phyloP scores from a whole-genome alignment of 1,284 basidiomycete species.

The Cryptococcus sp. region DNA sequence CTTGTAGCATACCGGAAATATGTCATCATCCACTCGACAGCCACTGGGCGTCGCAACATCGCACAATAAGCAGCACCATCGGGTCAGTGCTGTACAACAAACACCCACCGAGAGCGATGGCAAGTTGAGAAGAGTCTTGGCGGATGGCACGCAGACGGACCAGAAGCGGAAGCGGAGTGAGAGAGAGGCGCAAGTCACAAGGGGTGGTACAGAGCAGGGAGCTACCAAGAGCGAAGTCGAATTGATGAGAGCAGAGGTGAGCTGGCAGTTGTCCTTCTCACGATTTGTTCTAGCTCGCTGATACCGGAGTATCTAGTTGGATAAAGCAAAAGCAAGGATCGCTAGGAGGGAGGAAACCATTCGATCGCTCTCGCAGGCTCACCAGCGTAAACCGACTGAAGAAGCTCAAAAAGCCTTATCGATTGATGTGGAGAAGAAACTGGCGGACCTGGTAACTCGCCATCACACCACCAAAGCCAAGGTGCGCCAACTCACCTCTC shows the following conservation, averaged over 20 bases:
- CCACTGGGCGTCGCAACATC: conserved; percentile 3
- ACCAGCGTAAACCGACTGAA: not conserved
- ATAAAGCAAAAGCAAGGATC: conserved; percentile 21
- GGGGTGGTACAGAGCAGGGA: conserved; percentile 12
- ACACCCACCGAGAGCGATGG: not conserved
- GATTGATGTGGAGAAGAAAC: conserved; percentile 20
- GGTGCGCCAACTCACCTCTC: conserved; percentile 15
- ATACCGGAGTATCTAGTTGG: conserved; percentile 16
- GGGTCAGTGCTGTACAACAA: not conserved
- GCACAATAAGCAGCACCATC: not conserved
- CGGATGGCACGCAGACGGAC: conserved; percentile 1
- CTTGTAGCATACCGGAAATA: not conserved
- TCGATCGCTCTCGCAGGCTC: conserved; percentile 5
- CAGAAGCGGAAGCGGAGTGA: conserved; percentile 19
- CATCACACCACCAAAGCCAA: conserved; percentile 30
- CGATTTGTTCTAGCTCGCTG: not conserved
- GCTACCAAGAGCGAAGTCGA: conserved; percentile 1
- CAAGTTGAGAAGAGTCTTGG: conserved; percentile 16
- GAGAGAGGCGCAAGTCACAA: conserved; percentile 18
- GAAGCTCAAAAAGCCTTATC: not conserved
- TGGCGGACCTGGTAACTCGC: conserved; percentile 25
- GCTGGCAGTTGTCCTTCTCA: not conserved
- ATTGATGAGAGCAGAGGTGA: conserved; percentile 8
- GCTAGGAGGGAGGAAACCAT: conserved; percentile 27
- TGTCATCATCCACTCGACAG: not conserved